phyloP scores from a whole-genome alignment of 2,329 filamentous ascomycete species.

The Orbilia oligospora region DNA sequence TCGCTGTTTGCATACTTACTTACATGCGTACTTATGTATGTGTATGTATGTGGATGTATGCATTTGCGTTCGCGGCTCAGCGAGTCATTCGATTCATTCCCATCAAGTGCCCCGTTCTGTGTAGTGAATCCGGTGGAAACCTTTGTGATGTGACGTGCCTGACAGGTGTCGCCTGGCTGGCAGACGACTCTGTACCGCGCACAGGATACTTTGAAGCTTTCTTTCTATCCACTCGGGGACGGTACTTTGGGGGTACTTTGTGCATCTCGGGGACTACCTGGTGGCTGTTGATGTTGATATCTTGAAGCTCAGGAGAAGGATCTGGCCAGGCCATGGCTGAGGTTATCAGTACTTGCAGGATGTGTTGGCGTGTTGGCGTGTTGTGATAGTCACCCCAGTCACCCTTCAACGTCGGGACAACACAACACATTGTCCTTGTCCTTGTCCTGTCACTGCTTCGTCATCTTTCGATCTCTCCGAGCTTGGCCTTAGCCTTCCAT shows the following conservation, averaged over 20 bases:
- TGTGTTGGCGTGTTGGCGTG: slow-evolving; percentile 25
- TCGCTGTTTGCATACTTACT: slow-evolving; percentile 1
- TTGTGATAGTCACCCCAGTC: slow-evolving; percentile 38
- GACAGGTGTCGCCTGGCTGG: slow-evolving; percentile 9
- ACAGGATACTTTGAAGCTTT: background rate
- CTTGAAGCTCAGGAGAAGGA: slow-evolving; percentile 12
- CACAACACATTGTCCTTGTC: slow-evolving; percentile 35
- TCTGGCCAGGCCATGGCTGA: background rate
- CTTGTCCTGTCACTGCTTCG: background rate
- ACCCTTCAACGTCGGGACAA: slow-evolving; percentile 29
- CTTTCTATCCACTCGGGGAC: slow-evolving; percentile 10
- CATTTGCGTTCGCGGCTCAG: slow-evolving; percentile 16
- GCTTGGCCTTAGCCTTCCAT: background rate
- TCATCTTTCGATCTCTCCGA: slow-evolving; percentile 4
- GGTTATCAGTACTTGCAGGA: too few species aligned
- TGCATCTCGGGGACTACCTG: slow-evolving; percentile 15
- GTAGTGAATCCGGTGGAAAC: slow-evolving; percentile 23
- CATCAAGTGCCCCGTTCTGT: slow-evolving; percentile 21
- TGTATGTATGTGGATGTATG: background rate
- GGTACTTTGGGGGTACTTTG: slow-evolving; percentile 39
- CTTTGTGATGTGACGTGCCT: slow-evolving; percentile 18
- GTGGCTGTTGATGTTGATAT: background rate
- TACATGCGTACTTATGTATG: too few species aligned
- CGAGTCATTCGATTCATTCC: slow-evolving; percentile 16
- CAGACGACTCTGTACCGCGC: too few species aligned